Evolutionary conservation across 2,329 filamentous ascomycete genomes (phyloP), one percentile per base, ranked within the genome.

Genomic region (Fusarium nisikadoi): DNA sequence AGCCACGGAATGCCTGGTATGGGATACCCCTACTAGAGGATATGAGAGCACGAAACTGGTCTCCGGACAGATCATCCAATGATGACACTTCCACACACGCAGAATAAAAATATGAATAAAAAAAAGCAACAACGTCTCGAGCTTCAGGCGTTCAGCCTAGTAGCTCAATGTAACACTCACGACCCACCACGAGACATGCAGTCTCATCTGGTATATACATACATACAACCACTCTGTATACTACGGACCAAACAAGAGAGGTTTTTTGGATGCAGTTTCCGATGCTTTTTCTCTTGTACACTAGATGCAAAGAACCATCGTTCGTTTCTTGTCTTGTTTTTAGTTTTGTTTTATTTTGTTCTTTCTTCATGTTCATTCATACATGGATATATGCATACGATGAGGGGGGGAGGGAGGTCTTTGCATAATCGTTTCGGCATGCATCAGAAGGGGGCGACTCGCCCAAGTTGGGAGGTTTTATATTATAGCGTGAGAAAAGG

Each of bases 1-100:
- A 29, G 45, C n/a, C 70, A 73, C 11, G 59, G 70, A n/a, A 73
- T 80, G 67, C 72, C 78, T 8, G 74, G 74, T 23, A 78, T 79
- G 71, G 73, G 76, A 54, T 80, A 77, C 41, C 71, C 75, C 65
- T 78, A 74, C 67, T 68, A 63, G 46, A 70, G 62, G 55, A 70
- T 62, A 27, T 19, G 52, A 63, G 59, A 53, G 25, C 27, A 41
- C 41, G 33, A 45, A 23, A 17, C 39, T n/a, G 16, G 35, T 47
- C 41, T 25, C 31, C 29, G 13, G 50, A 20, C 47, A 25, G 31
- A 46, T 46, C 43, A 46, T 25, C 49, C 39, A 23, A 63, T 36
- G 59, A 36, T 11, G 27, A 27, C 54, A 35, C 33, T 45, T 42
- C 25, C 19, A 16, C 17, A 54, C 29, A 50, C 25, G 39, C 13